Evolutionary conservation across 2,329 filamentous ascomycete genomes (phyloP), one percentile per base, ranked within the genome.

Genomic region (Pleurostoma richardsiae): DNA sequence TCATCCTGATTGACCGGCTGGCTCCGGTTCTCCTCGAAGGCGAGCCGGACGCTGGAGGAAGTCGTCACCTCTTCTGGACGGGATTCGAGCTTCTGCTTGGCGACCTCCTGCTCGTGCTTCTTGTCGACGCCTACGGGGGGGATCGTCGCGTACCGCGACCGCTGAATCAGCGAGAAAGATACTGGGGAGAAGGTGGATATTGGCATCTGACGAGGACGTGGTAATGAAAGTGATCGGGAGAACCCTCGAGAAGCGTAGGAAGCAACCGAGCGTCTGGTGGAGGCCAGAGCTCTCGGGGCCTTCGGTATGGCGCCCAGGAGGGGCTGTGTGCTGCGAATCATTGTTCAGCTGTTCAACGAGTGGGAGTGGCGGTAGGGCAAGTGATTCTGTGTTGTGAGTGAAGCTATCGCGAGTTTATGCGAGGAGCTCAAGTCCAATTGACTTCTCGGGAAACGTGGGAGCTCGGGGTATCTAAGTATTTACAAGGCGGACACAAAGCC

Each of bases 1-100:
- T 60, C 52, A 7, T 46, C 47, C 3, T 43, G 40, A 8, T 50
- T 47, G 19, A 48, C 42, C 41, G 48, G 27, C 0, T 47, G 44
- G 33, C 33, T 36, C 43, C 60, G 55, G 54, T 48, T 47, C 41
- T 64, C 54, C 59, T 80, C 71, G 38, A 77, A 65, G 42, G 79
- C 64, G 52, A 73, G 70, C 46, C 79, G 74, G 11, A 73, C 67
- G 8, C 68, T 71, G 2, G 85, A 90, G 39, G 72, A 72, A 27
- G 66, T 65, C 0, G 82, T 79, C 1, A 90, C 85, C 5, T 69
- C 62, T 38, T 79, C 77, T 0, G 86, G 86, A 29, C 79, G 65
- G 3, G 79, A 59, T 48, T 79, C 60, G n/a, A 90, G 66, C 58
- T 77, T 77, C 59, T 79, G 60, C 42, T 82, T 56, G 10, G 65